Evolutionary conservation across 2,329 filamentous ascomycete genomes (phyloP).

Genomic region (Hymenoscyphus scutula): DNA sequence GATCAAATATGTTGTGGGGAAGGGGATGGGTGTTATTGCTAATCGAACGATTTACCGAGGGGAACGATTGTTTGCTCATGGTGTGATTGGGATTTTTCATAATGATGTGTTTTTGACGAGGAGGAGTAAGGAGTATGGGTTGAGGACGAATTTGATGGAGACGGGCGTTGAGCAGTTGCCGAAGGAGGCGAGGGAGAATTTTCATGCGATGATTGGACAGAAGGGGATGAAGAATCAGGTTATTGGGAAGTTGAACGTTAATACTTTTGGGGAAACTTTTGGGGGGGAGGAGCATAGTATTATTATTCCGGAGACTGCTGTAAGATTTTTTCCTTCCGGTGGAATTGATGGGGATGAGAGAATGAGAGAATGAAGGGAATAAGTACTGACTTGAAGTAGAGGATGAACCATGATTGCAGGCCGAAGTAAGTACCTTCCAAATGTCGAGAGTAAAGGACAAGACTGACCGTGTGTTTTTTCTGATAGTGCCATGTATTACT

Average conservation of each 20-base stretch:
- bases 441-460: not conserved
- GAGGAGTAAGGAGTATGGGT: slow-evolving; percentile 5
- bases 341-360: not conserved
- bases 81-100: slow-evolving; percentile 21
- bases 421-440: slow-evolving; percentile 35
- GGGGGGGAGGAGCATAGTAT: slow-evolving; percentile 15
- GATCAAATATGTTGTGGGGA: slow-evolving; percentile 14
- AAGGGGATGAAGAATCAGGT: slow-evolving; percentile 14
- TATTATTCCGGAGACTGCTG: slow-evolving; percentile 12
- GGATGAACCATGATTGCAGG: slow-evolving; percentile 42
- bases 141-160: slow-evolving; percentile 16
- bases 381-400: slow-evolving; percentile 3
- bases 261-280: slow-evolving; percentile 25
- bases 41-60: slow-evolving; percentile 22
- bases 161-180: slow-evolving; percentile 21
- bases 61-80: slow-evolving; percentile 21
- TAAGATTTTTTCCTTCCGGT: not conserved
- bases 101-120: slow-evolving; percentile 19
- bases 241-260: slow-evolving; percentile 26
- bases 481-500: slow-evolving; percentile 34
- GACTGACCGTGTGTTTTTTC: not conserved
- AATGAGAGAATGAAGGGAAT: not conserved
- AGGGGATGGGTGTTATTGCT: slow-evolving; percentile 25
- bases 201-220: slow-evolving; percentile 19
- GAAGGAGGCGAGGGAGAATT: slow-evolving; percentile 1